Evolutionary conservation across 371 early-diverging fungal species (phyloP), one percentile per base, ranked within the genome.

Genomic region (Apophysomyces variabilis): DNA sequence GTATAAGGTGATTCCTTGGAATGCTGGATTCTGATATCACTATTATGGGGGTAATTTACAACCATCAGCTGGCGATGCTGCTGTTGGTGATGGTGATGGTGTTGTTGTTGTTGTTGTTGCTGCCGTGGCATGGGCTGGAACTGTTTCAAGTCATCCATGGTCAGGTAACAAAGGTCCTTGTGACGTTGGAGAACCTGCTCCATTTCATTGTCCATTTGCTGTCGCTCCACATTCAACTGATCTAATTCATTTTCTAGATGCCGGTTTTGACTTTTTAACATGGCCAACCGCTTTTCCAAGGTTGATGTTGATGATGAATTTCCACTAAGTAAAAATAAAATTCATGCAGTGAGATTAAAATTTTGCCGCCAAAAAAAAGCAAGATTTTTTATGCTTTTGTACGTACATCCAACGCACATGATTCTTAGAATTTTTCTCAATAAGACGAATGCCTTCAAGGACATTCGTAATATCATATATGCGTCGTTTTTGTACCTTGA

Each of bases 381-480:
- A 26, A 26, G 32, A 50, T 43, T 39, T 64, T 38, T 60, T 61
- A 41, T n/a, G 11, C 14, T 35, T 11, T n/a, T 36, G 14, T 45
- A 68, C 87, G 70, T 82, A 90, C 90, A 86, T 92, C 92, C 93
- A 93, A 60, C 87, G 84, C 62, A 92, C 92, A 79, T 87, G 91
- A 72, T 93, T 95, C 69, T 90, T 89, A 39, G 89, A 82, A 72
- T 88, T 88, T 69, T 93, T 95, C 62, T 90, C 89, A 66, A 93
- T 85, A 44, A 90, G 77, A 7, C 85, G 85, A 59, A 95, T 85
- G 14, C 93, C 93, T 76, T 95, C 93, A 45, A 95, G 76, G 12
- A 93, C 93, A 69, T 93, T 93, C 59, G 94, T 93, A 58, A 95
- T 93, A 67, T 95, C 95, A 68, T 95, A 95, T 44, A 95, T 91